Evolutionary conservation across 2,329 filamentous ascomycete genomes (phyloP).

Genomic region (Paramyrothecium sp.): DNA sequence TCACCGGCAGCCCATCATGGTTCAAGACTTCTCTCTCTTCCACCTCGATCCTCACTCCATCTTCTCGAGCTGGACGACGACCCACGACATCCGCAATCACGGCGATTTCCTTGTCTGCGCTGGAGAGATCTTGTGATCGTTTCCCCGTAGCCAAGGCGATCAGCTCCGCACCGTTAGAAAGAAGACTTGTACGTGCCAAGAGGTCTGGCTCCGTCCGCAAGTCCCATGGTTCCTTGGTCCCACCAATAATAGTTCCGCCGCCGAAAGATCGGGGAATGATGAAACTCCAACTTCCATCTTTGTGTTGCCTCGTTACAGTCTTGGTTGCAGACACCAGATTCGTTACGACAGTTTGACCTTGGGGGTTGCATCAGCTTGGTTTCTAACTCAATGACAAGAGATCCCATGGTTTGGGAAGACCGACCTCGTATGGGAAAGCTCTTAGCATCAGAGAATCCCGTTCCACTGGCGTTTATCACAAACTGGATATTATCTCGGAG

Average conservation of each 20-base stretch:
- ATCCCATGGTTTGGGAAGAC: not conserved
- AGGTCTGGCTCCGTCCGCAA: constrained; percentile 49
- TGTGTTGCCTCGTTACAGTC: constrained; percentile 58
- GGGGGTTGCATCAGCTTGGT: constrained; percentile 6
- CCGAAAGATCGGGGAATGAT: constrained; percentile 59
- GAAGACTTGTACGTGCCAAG: constrained; percentile 38
- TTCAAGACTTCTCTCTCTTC: constrained; percentile 11
- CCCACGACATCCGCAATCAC: constrained; percentile 45
- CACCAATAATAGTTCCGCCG: constrained; percentile 65
- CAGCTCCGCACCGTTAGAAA: constrained; percentile 3
- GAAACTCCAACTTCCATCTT: constrained; percentile 63
- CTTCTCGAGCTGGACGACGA: constrained; percentile 41
- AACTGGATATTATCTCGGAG: constrained; percentile 17
- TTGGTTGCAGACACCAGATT: constrained; percentile 29
- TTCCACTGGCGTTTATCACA: constrained; percentile 31
- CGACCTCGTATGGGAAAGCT: constrained; percentile 32
- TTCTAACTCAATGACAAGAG: not conserved
- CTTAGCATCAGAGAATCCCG: constrained; percentile 28
- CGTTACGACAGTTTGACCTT: constrained; percentile 36
- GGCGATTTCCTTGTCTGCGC: constrained; percentile 26
- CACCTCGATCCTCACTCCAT: constrained; percentile 41
- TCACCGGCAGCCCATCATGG: not conserved
- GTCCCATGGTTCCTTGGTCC: constrained; percentile 60
- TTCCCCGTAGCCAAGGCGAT: not conserved
- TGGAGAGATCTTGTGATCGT: constrained; percentile 6